phyloP scores from a whole-genome alignment of 2,329 filamentous ascomycete genomes.

The Monosporascus sp. region DNA sequence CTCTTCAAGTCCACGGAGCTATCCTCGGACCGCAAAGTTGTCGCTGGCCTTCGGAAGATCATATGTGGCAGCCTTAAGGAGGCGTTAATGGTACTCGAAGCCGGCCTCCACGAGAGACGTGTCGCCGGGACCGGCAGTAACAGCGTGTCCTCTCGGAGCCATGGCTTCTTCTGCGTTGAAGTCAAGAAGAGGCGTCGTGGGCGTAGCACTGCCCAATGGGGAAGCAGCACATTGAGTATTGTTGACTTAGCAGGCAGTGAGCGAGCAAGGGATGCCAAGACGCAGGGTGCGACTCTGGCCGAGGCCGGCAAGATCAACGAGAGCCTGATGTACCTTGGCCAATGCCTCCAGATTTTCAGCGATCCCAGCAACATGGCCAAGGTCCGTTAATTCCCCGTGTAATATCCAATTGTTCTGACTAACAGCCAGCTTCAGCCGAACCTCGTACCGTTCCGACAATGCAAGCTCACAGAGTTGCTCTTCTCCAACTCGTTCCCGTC shows the following conservation, averaged over 20 bases:
- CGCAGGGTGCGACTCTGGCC: slow-evolving; percentile 82
- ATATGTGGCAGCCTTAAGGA: slow-evolving; percentile 79
- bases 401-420: too few relatives aligned
- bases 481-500: slow-evolving; percentile 87
- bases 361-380: slow-evolving; percentile 69
- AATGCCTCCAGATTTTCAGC: slow-evolving; percentile 93
- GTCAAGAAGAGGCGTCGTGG: slow-evolving; percentile 69
- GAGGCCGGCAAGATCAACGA: slow-evolving; percentile 99
- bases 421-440: slow-evolving; percentile 46
- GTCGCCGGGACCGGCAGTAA: slow-evolving; percentile 92
- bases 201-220: slow-evolving; percentile 58
- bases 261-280: slow-evolving; percentile 88
- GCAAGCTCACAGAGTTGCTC: slow-evolving; percentile 77
- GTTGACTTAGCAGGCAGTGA: slow-evolving; percentile 94
- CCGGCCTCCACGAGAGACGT: slow-evolving; percentile 77
- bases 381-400: slow-evolving; percentile 38
- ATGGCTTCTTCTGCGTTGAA: slow-evolving; percentile 94
- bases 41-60: slow-evolving; percentile 85
- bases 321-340: slow-evolving; percentile 94
- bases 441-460: slow-evolving; percentile 74
- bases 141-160: slow-evolving; percentile 83
- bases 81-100: slow-evolving; percentile 83
- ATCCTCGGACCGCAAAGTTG: slow-evolving; percentile 87
- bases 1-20: slow-evolving; percentile 89
- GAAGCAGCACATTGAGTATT: slow-evolving; percentile 73